A percentile compares a stretch with the other conserved stretches of the same genome.
These are phyloP conservation scores for Phytomonas francai DNA, from an alignment of 208 protist genomes.

Conservation along the genomic window DNA sequence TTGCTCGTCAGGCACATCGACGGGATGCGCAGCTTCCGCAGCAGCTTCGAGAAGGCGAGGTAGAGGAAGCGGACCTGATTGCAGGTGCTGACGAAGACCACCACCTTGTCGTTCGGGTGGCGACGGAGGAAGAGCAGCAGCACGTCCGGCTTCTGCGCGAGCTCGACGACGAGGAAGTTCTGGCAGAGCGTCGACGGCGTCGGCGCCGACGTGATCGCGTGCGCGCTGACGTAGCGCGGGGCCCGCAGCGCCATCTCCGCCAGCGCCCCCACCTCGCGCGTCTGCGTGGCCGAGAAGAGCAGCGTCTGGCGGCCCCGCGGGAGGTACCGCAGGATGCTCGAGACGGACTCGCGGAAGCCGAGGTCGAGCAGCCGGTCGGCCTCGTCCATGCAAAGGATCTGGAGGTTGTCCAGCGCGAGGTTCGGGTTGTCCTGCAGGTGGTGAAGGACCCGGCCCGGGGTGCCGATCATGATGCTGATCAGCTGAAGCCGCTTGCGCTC, in stretches of 20 bases:
- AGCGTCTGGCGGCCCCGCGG: constrained; percentile 93
- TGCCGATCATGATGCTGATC: constrained; percentile 98
- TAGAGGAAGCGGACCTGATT: constrained; percentile 96
- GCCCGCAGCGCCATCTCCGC: constrained; percentile 87
- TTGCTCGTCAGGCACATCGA: constrained; percentile 91
- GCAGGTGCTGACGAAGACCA: constrained; percentile 98
- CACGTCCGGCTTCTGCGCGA: constrained; percentile 94
- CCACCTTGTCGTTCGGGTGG: constrained; percentile 93
- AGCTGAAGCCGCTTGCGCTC: constrained; percentile 89
- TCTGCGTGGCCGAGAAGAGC: constrained; percentile 99
- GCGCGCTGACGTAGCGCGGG: constrained; percentile 94
- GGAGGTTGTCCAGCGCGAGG: constrained; percentile 90
- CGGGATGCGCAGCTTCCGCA: constrained; percentile 88
- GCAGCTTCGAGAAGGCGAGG: constrained; percentile 82
- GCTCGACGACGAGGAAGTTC: constrained; percentile 87
- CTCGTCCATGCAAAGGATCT: constrained; percentile 98
- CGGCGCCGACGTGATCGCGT: constrained; percentile 59
- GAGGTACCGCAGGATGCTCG: constrained; percentile 91
- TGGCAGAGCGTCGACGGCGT: constrained; percentile 92
- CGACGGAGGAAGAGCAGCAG: constrained; percentile 97
- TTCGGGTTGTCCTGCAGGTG: constrained; percentile 96
- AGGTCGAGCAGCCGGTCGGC: constrained; percentile 98
- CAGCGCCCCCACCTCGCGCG: constrained; percentile 92
- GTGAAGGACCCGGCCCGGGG: constrained; percentile 97
- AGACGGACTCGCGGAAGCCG: constrained; percentile 94